Evolutionary conservation across 2,329 filamentous ascomycete genomes (phyloP).

Genomic region (Bipolaris bicolor): DNA sequence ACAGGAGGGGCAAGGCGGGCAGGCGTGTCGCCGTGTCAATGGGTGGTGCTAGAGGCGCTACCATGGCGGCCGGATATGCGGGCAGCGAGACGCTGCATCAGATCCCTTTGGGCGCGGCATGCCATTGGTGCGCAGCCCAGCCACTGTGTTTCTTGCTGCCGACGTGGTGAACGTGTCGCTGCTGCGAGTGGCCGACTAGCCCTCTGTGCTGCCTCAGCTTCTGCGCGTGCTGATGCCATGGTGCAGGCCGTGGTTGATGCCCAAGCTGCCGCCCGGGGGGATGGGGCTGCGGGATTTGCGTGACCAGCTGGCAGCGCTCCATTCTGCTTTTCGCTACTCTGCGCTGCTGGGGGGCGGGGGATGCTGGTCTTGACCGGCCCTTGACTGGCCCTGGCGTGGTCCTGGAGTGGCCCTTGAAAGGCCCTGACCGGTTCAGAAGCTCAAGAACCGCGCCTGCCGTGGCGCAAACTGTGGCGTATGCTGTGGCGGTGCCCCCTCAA

Average conservation of each 20-base stretch:
- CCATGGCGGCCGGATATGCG: constrained; percentile 38
- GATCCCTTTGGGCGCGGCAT: not conserved
- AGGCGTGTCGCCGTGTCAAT: constrained; percentile 44
- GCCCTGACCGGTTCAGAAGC: too few relatives aligned
- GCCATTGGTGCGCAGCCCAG: constrained; percentile 12
- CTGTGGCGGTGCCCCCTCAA: constrained; percentile 10
- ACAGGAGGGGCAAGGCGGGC: constrained; percentile 27
- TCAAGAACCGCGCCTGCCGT: constrained; percentile 4
- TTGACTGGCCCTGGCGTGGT: too few relatives aligned
- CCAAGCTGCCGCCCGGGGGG: not conserved
- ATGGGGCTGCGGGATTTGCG: too few relatives aligned
- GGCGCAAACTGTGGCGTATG: constrained; percentile 2
- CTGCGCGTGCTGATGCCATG: constrained; percentile 34
- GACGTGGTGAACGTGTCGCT: constrained; percentile 39
- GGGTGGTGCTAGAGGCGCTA: constrained; percentile 25
- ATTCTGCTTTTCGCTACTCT: too few relatives aligned
- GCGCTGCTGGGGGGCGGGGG: not conserved
- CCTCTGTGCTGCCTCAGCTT: constrained; percentile 19
- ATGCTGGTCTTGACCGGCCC: not conserved
- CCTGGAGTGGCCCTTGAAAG: too few relatives aligned
- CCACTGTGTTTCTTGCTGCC: constrained; percentile 26
- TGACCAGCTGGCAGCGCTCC: constrained; percentile 1
- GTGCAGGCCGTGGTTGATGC: not conserved
- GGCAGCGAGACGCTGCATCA: constrained; percentile 42
- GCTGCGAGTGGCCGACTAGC: constrained; percentile 34